These are phyloP conservation scores for Artemisia tridentata DNA, from an alignment of 129 eudicot species.

Conservation along the genomic window DNA sequence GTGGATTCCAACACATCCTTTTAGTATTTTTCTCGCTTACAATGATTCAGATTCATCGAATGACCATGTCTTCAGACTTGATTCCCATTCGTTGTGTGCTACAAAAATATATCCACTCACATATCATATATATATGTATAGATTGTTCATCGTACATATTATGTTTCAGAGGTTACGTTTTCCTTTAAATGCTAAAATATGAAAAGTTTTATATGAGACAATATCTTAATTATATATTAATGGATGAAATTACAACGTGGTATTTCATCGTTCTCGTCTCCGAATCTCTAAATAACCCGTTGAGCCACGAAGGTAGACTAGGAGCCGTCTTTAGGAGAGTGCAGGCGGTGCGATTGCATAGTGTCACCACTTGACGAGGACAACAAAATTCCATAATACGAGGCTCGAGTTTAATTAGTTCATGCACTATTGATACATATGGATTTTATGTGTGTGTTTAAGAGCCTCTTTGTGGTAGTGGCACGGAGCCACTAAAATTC, in stretches of 20 bases:
- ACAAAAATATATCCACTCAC: slow-evolving; percentile 5
- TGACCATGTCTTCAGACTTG: background rate
- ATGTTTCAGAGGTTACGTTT: background rate
- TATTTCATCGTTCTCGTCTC: background rate
- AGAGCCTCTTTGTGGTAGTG: too few species aligned
- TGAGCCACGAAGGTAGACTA: too few species aligned
- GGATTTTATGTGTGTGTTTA: too few species aligned
- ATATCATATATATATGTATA: background rate
- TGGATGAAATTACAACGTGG: background rate
- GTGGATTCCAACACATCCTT: slow-evolving; percentile 27
- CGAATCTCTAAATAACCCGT: too few species aligned
- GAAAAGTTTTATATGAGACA: background rate
- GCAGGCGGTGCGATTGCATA: too few species aligned
- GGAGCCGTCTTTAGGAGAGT: too few species aligned
- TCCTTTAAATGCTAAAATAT: background rate
- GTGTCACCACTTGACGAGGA: too few species aligned
- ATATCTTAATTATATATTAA: background rate
- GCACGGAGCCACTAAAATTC: too few species aligned
- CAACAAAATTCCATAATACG: too few species aligned
- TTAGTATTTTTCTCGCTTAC: background rate
- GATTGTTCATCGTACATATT: background rate
- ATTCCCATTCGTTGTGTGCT: background rate
- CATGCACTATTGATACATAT: too few species aligned
- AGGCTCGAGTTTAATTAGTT: too few species aligned
- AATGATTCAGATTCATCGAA: slow-evolving; percentile 8